phyloP scores from a whole-genome alignment of 1,139 yeast species.

The Nakaseomyces sp. region DNA sequence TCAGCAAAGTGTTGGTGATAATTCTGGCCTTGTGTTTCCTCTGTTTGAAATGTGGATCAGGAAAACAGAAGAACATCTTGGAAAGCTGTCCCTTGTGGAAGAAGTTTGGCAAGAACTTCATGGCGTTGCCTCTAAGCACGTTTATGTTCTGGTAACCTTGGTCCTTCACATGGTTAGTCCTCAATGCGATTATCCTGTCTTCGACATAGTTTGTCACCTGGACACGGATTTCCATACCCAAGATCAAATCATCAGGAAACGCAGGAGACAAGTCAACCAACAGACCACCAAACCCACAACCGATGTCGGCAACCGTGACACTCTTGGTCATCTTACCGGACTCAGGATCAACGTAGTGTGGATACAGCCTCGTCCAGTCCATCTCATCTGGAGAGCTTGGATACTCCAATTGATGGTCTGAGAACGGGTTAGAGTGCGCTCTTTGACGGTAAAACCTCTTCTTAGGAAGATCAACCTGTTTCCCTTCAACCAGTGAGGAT shows the following conservation, averaged over 20 bases:
- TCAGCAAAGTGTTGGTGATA: slow-evolving; percentile 74
- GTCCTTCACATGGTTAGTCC: slow-evolving; percentile 35
- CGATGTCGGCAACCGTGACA: slow-evolving; percentile 91
- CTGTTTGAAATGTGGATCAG: slow-evolving; percentile 97
- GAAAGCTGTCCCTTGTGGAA: slow-evolving; percentile 71
- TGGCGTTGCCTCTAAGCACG: slow-evolving; percentile 89
- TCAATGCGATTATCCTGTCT: slow-evolving; percentile 82
- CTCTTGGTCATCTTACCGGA: slow-evolving; percentile 39
- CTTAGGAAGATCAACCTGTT: slow-evolving; percentile 50
- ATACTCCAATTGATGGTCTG: slow-evolving; percentile 87
- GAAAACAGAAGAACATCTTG: slow-evolving; percentile 96
- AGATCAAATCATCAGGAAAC: slow-evolving; percentile 61
- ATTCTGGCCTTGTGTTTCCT: slow-evolving; percentile 96
- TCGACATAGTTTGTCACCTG: slow-evolving; percentile 97
- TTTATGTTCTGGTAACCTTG: slow-evolving; percentile 67
- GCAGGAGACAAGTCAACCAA: slow-evolving; percentile 70
- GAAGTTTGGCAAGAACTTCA: slow-evolving; percentile 94
- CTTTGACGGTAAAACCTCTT: slow-evolving; percentile 91
- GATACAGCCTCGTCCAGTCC: slow-evolving; percentile 81
- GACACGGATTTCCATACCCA: slow-evolving; percentile 96
- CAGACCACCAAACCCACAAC: slow-evolving; percentile 97
- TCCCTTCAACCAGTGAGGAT: slow-evolving; percentile 13
- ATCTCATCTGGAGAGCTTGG: slow-evolving; percentile 72
- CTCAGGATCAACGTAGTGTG: slow-evolving; percentile 41
- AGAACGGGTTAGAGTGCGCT: slow-evolving; percentile 96